Conservation (phyloP, 2,329 filamentous ascomycete genomes). For the Ramularia collo-cygni region DNA sequence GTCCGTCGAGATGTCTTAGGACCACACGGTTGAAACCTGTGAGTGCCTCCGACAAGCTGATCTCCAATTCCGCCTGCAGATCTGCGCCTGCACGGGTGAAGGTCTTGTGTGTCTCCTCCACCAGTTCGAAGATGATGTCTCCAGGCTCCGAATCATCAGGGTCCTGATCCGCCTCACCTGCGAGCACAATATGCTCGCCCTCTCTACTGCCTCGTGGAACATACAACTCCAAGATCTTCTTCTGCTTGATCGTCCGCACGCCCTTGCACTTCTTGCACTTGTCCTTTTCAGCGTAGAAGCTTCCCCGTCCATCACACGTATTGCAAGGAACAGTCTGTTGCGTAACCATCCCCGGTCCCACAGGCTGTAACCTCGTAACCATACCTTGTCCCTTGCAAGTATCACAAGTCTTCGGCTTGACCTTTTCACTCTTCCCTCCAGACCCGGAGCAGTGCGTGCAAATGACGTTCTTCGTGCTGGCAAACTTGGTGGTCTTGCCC, state of each 20-base stretch:
- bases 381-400: slow-evolving; percentile 73
- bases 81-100: slow-evolving; percentile 83
- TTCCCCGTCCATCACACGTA: slow-evolving; percentile 77
- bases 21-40: slow-evolving; percentile 87
- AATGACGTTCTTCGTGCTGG: slow-evolving; percentile 87
- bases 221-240: slow-evolving; percentile 93
- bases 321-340: slow-evolving; percentile 74
- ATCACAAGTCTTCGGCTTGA: slow-evolving; percentile 74
- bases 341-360: slow-evolving; percentile 80
- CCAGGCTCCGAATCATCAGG: slow-evolving; percentile 85
- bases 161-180: slow-evolving; percentile 89
- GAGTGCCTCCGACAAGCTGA: slow-evolving; percentile 77
- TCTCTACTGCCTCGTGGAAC: slow-evolving; percentile 75
- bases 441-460: slow-evolving; percentile 81
- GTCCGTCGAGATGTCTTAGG: slow-evolving; percentile 87
- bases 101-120: slow-evolving; percentile 70
- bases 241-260: slow-evolving; percentile 75
- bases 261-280: slow-evolving; percentile 99
- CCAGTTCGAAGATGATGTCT: slow-evolving; percentile 84
- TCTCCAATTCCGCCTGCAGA: slow-evolving; percentile 70
- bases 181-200: slow-evolving; percentile 81
- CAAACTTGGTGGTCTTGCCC: slow-evolving; percentile 95
- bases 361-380: slow-evolving; percentile 69
- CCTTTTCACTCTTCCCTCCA: slow-evolving; percentile 78
- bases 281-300: slow-evolving; percentile 90